These are phyloP conservation scores for Teratosphaeria nubilosa DNA, from an alignment of 2,329 filamentous ascomycete species.

Conservation along the genomic window DNA sequence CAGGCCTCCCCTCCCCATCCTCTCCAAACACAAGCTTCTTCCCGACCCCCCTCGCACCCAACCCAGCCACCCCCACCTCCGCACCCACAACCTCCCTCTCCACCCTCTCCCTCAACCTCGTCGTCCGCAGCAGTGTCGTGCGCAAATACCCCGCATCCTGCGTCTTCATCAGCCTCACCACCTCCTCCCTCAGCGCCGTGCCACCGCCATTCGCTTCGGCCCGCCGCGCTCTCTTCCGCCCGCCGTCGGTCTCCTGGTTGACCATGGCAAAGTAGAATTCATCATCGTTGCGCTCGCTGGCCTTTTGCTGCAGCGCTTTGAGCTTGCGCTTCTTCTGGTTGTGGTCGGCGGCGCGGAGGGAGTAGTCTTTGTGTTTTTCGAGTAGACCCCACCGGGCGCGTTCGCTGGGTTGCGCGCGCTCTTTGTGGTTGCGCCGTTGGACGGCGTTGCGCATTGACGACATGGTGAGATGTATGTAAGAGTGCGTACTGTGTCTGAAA, in stretches of 20 bases:
- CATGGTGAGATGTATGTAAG: slow-evolving; percentile 28
- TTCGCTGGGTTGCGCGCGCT: slow-evolving; percentile 77
- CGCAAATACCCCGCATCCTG: slow-evolving; percentile 54
- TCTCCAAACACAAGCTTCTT: slow-evolving; percentile 32
- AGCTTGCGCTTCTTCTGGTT: slow-evolving; percentile 52
- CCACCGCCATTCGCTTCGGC: slow-evolving; percentile 30
- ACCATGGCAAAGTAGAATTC: slow-evolving; percentile 59
- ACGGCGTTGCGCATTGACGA: slow-evolving; percentile 54
- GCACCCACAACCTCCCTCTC: slow-evolving; percentile 25
- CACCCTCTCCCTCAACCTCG: slow-evolving; percentile 43
- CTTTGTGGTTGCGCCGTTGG: slow-evolving; percentile 74
- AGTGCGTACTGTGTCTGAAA: too few relatives aligned
- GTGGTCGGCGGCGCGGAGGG: slow-evolving; percentile 54
- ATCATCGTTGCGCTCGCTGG: slow-evolving; percentile 52
- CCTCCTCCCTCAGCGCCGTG: slow-evolving; percentile 41
- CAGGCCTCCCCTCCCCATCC: slow-evolving; percentile 16
- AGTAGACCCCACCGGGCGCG: slow-evolving; percentile 81
- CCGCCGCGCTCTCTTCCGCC: slow-evolving; percentile 35
- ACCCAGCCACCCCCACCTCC: slow-evolving; percentile 28
- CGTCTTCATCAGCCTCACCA: slow-evolving; percentile 55
- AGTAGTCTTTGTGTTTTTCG: slow-evolving; percentile 86
- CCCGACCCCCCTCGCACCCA: neutral
- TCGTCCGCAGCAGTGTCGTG: slow-evolving; percentile 46
- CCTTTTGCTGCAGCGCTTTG: slow-evolving; percentile 49
- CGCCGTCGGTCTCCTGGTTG: slow-evolving; percentile 38